These are phyloP conservation scores for Trifolium dubium DNA, from an alignment of 306 rosid species.

Conservation along the genomic window DNA sequence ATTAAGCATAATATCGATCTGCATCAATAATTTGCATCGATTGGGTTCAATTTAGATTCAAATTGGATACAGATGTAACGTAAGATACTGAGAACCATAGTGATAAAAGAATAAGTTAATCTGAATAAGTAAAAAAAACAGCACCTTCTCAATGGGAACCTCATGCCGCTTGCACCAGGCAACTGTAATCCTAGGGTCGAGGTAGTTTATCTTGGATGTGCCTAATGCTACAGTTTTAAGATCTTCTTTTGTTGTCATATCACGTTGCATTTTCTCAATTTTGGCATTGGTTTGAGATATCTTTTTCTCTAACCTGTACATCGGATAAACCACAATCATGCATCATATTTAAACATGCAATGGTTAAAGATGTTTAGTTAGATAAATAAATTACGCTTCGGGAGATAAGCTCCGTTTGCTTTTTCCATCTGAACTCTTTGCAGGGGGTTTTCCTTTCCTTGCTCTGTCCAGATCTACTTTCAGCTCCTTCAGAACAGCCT, in stretches of 20 bases:
- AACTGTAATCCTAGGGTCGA: conserved; percentile 96
- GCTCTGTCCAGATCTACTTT: conserved; percentile 87
- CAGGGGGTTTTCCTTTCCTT: conserved; percentile 82
- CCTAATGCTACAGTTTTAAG: conserved; percentile 94
- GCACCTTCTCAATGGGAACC: conserved; percentile 95
- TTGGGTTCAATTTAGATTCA: conserved; percentile 3
- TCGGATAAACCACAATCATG: conserved; percentile 30
- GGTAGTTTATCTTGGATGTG: conserved; percentile 95
- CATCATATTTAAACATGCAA: conserved; percentile 32
- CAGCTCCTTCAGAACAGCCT: conserved; percentile 82
- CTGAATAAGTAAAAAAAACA: conserved; percentile 26
- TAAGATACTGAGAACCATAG: not conserved
- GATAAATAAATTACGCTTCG: conserved; percentile 65
- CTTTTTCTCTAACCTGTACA: conserved; percentile 80
- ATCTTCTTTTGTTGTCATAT: conserved; percentile 91
- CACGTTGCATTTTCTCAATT: conserved; percentile 79
- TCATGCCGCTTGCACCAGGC: conserved; percentile 99
- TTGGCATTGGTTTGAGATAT: conserved; percentile 74
- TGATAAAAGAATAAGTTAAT: conserved; percentile 19
- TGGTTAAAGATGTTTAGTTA: conserved; percentile 26
- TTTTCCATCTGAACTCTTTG: conserved; percentile 79
- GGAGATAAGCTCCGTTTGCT: conserved; percentile 71
- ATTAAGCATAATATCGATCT: conserved; percentile 7
- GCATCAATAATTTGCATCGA: not conserved
- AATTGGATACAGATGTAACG: not conserved